Base-by-base conservation (phyloP, 2,329 filamentous ascomycete genomes). In the Neonectria ditissima region DNA sequence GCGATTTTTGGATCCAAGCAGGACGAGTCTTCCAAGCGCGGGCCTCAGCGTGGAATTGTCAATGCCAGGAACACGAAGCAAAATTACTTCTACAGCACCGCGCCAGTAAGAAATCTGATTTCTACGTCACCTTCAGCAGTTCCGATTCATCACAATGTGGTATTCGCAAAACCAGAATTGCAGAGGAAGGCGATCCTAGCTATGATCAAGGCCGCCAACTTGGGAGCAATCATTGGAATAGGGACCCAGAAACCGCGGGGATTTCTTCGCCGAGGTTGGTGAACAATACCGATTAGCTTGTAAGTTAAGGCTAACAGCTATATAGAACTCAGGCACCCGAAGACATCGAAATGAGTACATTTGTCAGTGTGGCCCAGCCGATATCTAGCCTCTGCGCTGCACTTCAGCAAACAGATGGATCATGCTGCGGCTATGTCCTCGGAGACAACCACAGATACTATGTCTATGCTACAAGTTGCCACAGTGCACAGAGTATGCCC, bases 1-100 rank as follows among this genome's bases (percentile, higher is more conserved):
- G 73, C 51, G 62, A 56, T 11, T 74, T 76, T 30, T 77, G 73
- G 73, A 52, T 56, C 8, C 59, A 69, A 2, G 73, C 74, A 2
- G 61, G 64, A 10, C 62, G 22, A 10, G 34, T 76, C 9, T 75
- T 70, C 41, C 65, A 67, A 14, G 69, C 67, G 0, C 62, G 75
- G 3, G 22, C 65, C 9, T 48, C 59, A 26, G 60, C 68, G 4
- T 76, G 73, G 73, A 64, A 61, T 4, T 75, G 73, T 37, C 37
- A 37, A 8, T 75, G 72, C 28, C 43, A 65, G 5, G 59, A 73
- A 4, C 73, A 76, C 45, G 51, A 20, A 1, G 66, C 70, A 10
- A 68, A 65, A 5, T 50, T 76, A 4, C 61, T 75, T 1, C 68
- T 77, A 5, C 65, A 72, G 16, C 72, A 76, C 41, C 68, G 59